Evolutionary conservation across 768 basidiomycete species (phyloP).

Genomic region (Trichaptum fuscoviolaceum): DNA sequence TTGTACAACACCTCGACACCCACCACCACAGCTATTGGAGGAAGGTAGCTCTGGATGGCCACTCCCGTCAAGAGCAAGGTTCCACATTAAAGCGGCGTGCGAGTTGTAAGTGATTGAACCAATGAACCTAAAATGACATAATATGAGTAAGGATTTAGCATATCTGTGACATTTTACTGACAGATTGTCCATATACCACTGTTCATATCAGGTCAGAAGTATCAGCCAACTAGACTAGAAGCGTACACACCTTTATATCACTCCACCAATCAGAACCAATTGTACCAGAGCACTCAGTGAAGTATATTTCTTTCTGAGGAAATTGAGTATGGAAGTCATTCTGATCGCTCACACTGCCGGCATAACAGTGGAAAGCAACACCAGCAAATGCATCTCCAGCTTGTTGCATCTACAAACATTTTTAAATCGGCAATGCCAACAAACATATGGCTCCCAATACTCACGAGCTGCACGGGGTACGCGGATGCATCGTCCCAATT

Average conservation of each 20-base stretch:
- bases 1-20: slow-evolving; percentile 63
- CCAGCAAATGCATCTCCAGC: slow-evolving; percentile 53
- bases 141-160: slow-evolving; percentile 14
- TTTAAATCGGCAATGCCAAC: no score
- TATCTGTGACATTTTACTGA: slow-evolving; percentile 22
- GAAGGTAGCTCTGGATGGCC: slow-evolving; percentile 65
- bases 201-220: slow-evolving; percentile 2
- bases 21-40: slow-evolving; percentile 55
- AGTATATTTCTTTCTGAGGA: slow-evolving; percentile 52
- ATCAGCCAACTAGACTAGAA: not conserved
- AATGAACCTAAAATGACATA: slow-evolving; percentile 28
- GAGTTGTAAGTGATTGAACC: slow-evolving; percentile 32
- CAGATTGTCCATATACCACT: slow-evolving; percentile 73
- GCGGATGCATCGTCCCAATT: slow-evolving; percentile 66
- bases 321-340: slow-evolving; percentile 49
- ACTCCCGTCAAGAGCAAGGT: slow-evolving; percentile 57
- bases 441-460: no score
- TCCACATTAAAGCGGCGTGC: slow-evolving; percentile 64
- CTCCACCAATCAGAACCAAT: slow-evolving; percentile 73
- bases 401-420: slow-evolving; percentile 43
- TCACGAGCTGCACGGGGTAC: slow-evolving; percentile 55
- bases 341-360: slow-evolving; percentile 48
- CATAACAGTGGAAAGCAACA: slow-evolving; percentile 71
- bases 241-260: slow-evolving; percentile 57
- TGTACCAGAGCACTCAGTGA: slow-evolving; percentile 62